Percentiles rank a stretch among this genome's conserved stretches.
Conservation (phyloP, 208 protist genomes). For the Tritrichomonas musculus region DNA sequence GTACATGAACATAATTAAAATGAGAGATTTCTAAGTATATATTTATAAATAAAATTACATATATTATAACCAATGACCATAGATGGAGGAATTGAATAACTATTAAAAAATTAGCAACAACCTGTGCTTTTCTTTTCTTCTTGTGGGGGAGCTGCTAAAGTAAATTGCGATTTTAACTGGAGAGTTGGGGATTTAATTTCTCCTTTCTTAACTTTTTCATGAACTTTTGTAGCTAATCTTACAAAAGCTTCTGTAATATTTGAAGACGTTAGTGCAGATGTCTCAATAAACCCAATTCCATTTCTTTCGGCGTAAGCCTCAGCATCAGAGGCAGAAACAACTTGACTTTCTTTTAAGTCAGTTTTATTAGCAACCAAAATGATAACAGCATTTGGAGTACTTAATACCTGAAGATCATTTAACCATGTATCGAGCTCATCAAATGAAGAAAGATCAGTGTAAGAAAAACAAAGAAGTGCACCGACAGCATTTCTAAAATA, state of each 20-base stretch:
- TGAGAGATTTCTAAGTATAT: too few relatives aligned
- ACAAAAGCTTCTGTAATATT: neutral
- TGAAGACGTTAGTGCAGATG: neutral
- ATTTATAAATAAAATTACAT: too few relatives aligned
- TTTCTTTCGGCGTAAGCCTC: neutral
- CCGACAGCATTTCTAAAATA: neutral
- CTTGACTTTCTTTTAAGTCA: neutral
- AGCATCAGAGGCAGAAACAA: neutral
- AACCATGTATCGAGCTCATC: neutral
- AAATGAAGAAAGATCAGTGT: neutral
- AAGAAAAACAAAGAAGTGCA: neutral
- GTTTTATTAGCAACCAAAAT: neutral
- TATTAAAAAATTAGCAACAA: too few relatives aligned
- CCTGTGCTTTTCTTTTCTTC: too few relatives aligned
- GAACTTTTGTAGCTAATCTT: neutral
- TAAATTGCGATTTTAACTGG: too few relatives aligned
- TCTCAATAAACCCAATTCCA: neutral
- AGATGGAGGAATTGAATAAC: too few relatives aligned
- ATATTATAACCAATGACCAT: too few relatives aligned
- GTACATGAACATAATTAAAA: too few relatives aligned
- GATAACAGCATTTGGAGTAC: neutral
- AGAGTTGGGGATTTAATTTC: too few relatives aligned
- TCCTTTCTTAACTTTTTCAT: neutral
- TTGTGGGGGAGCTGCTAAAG: too few relatives aligned
- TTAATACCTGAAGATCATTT: neutral